Evolutionary conservation across 1,284 basidiomycete species (phyloP), one percentile per base, ranked within the genome.

Genomic region (Cryptococcus hybrid): DNA sequence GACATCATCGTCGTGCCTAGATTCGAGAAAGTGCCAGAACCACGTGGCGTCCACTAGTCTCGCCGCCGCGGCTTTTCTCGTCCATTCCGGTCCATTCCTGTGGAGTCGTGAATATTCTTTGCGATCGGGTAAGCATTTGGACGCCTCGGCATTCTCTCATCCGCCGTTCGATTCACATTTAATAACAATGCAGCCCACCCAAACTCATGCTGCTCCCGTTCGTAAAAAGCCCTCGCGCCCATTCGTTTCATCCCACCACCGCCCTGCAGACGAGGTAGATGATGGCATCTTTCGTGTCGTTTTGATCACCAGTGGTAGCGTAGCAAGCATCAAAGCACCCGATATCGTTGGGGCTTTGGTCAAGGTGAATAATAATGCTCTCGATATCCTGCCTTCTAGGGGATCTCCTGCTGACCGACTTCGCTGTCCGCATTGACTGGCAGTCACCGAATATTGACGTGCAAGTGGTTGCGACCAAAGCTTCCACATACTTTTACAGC

Each of bases 281-380:
- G 73, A 76, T 60, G 76, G 75, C 15, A 65, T 73, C 46, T 69
- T 80, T 47, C 80, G 97, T 71, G 84, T 97, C 42, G 79, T 98
- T 5, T 79, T 99, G 44, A 87, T 95, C 52, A 86, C 88, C 0
- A 91, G 92, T 0, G 94, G 95, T 9, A 95, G 91, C 66, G 95
- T 99, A 0, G 95, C 95, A 0, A 91, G 90, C 53, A 84, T 99
- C 69, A 98, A 98, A 73, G 86, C 88, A 0, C 92, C 93, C 1
- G 81, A 95, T 42, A 97, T 99, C 54, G 89, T 92, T 3, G 78
- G 84, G 36, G 86, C 86, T 60, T 80, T 98, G 38, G 79, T 88
- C 52, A 79, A 80, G 65, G 92, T 92, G 62, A 59, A 86, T 52
- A 9, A 15, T 44, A 30, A 30, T 30, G 30, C 30, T 30, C 30